These are phyloP conservation scores for Emericellopsis atlantica DNA, from an alignment of 2,329 filamentous ascomycete species.

Conservation along the genomic window DNA sequence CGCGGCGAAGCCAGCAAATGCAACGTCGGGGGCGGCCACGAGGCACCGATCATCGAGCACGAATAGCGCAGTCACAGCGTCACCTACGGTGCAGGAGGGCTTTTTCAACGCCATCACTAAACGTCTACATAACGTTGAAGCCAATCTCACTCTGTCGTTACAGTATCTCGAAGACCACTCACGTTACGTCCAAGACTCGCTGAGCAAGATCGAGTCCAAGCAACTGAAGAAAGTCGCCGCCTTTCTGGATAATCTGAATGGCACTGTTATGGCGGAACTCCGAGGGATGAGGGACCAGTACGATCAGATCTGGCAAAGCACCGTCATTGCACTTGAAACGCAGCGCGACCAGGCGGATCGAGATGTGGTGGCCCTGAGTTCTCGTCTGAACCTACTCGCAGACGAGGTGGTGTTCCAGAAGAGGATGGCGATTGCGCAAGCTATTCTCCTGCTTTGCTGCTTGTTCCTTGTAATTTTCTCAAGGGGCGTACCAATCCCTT, in stretches of 20 bases:
- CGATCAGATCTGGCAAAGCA: slow-evolving; percentile 93
- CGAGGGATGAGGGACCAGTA: slow-evolving; percentile 72
- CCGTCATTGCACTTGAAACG: slow-evolving; percentile 78
- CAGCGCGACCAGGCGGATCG: slow-evolving; percentile 75
- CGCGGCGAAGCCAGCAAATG: not conserved
- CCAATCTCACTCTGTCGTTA: slow-evolving; percentile 82
- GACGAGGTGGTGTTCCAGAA: slow-evolving; percentile 84
- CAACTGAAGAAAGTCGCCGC: slow-evolving; percentile 72
- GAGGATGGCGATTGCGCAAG: slow-evolving; percentile 86
- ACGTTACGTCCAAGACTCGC: slow-evolving; percentile 74
- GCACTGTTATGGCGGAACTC: slow-evolving; percentile 72
- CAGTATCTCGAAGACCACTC: slow-evolving; percentile 98
- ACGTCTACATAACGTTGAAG: slow-evolving; percentile 78
- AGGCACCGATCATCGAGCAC: slow-evolving; percentile 17
- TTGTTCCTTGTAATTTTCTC: slow-evolving; percentile 80
- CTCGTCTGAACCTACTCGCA: slow-evolving; percentile 75
- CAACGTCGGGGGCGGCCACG: slow-evolving; percentile 2
- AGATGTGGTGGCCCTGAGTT: slow-evolving; percentile 71
- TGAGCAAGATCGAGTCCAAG: slow-evolving; percentile 74
- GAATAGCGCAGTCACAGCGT: slow-evolving; percentile 16
- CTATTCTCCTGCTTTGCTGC: slow-evolving; percentile 73
- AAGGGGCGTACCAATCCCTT: slow-evolving; percentile 29
- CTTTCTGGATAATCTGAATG: slow-evolving; percentile 78
- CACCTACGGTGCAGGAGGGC: slow-evolving; percentile 85
- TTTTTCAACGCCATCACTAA: slow-evolving; percentile 98